Evolutionary conservation across 495 filamentous ascomycete species (phyloP).

Genomic region (Astrothelium subdiscretum): DNA sequence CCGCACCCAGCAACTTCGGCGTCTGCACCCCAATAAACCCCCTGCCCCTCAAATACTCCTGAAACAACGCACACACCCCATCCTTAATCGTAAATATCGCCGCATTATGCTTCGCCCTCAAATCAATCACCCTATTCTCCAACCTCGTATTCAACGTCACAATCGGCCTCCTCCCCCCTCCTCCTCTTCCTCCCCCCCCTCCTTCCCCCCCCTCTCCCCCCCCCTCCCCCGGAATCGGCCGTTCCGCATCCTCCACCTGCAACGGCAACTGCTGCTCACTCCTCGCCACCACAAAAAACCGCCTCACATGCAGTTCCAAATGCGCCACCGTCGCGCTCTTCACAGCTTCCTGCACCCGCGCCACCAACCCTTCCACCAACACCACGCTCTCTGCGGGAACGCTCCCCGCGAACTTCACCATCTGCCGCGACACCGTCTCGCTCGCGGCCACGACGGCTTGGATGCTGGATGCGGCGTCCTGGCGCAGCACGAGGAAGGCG

Average conservation of each 20-base stretch:
- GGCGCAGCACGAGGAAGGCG: conserved; percentile 31
- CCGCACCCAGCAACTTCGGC: conserved; percentile 30
- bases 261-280: conserved; percentile 56
- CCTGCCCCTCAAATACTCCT: conserved; percentile 25
- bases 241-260: conserved; percentile 32
- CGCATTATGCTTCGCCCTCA: conserved; percentile 30
- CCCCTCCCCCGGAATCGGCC: conserved; percentile 27
- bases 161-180: conserved; percentile 25
- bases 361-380: conserved; percentile 61
- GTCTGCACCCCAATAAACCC: conserved; percentile 30
- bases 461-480: conserved; percentile 26
- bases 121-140: conserved; percentile 33
- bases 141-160: conserved; percentile 31
- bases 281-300: conserved; percentile 63
- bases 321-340: conserved; percentile 66
- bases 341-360: conserved; percentile 62
- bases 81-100: conserved; percentile 35
- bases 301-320: conserved; percentile 68
- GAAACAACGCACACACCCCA: conserved; percentile 29
- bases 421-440: conserved; percentile 51
- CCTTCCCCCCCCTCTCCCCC: no score
- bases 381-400: conserved; percentile 73
- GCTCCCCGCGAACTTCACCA: conserved; percentile 79
- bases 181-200: conserved; percentile 18
- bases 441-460: conserved; percentile 36